Evolutionary conservation across 306 rosid genomes (phyloP), one percentile per base, ranked within the genome.

Genomic region (Acacia crassicarpa): DNA sequence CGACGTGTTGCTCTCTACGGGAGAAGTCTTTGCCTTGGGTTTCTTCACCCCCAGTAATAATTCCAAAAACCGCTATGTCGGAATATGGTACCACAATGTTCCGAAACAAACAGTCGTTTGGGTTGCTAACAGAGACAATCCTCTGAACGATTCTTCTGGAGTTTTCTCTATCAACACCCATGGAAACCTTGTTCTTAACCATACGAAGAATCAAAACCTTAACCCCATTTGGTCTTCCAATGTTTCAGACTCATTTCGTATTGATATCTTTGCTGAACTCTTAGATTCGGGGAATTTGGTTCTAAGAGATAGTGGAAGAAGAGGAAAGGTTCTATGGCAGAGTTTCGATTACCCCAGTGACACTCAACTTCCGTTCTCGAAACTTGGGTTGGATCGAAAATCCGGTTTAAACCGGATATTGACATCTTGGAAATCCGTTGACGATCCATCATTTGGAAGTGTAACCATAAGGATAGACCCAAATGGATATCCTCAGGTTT

Each of bases 391-490:
- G 4, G 66, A 87, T 33, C 67, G 61, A 32, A 73, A 44, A 17
- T 58, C 75, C 0, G 51, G 62, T n/a, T 22, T 70, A 43, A 79
- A 72, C 10, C 43, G 84, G 78, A 38, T 27, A 40, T 25, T 84
- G 2, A 81, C 70, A 5, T 84, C 90, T 0, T 84, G 90, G 90
- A 84, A 79, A 68, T 72, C 84, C 0, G 40, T 25, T 0, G 85
- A 85, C 13, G 91, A 91, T 40, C 96, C 94, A 89, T 86, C 41
- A 75, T 51, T 0, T 90, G 93, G 6, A 72, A 40, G n/a, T 5
- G 56, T 4, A 16, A 49, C 56, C 5, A 0, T 68, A 0, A 68
- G 30, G 8, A 68, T 68, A 46, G 51, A 81, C 45, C 85, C 86
- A 9, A 67, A 63, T 1, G 84, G 85, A 19, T 58, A 22, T 30